Evolutionary conservation across 495 filamentous ascomycete species (phyloP), one percentile per base, ranked within the genome.

Genomic region (Neurospora sp.): DNA sequence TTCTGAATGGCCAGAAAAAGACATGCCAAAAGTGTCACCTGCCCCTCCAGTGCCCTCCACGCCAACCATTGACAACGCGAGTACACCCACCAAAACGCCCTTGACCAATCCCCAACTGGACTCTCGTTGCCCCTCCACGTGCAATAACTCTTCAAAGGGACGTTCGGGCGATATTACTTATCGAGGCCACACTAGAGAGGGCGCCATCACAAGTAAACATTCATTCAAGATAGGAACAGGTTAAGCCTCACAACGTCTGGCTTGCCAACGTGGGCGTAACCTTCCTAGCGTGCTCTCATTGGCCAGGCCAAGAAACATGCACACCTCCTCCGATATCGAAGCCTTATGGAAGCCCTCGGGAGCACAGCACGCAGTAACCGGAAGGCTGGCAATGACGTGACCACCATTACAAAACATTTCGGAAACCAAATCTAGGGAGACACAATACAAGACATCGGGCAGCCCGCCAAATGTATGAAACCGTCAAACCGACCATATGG

Each of bases 11-110:
- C 59, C 40, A 76, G 69, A 36, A 71, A 62, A 43, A 19, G 70
- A 36, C 15, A 39, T 73, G 48, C 59, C 74, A 75, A 73, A 72
- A 71, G 75, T 75, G 79, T 79, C 79, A 81, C 72, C 74, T 78
- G 78, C 74, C 77, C 79, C 79, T 78, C 78, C 72, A 73, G 37
- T 70, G 62, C 66, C 40, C 36, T 48, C 21, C 73, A 59, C 42
- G 13, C 28, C 54, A 19, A 34, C 54, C 54, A 62, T 62, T 62
- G 54, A 34, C 28, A 62, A 62, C 2, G 28, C 54, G 11, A 62
- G 54, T 28, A 19, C 54, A 17, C 54, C 54, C 28, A 62, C 54
- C 54, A 62, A 34, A 15, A 62, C 28, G 24, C 28, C 54, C 54
- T 62, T 9, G 28, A 19, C 28, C 28, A 62, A 62, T 19, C 54